Base-by-base conservation (phyloP, 225 moss, liverwort and hornwort genomes). In the Pleurozium schreberi region DNA sequence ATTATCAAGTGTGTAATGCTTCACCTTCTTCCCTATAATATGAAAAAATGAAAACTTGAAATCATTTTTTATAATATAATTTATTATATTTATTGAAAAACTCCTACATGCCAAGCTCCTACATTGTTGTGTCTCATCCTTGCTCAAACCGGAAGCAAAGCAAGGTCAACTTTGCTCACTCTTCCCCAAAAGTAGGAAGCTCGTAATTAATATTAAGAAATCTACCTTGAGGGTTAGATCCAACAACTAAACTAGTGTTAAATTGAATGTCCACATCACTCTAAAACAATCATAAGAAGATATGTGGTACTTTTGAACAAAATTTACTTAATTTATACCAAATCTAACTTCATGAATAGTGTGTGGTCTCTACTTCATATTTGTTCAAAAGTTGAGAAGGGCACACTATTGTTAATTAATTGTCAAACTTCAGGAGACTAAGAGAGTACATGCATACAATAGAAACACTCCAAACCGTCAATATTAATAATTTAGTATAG, bases 81-180 rank as follows among this genome's bases (percentile, higher is more conserved):
- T 28, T 43, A 27, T n/a, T n/a, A 36, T 38, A 38, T 38, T 21
- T 67, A 20, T 67, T 0, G 11, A 7, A 40, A 69, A 23, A 12
- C 22, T 69, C 40, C 23, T 23, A n/a, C 23, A 69, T 69, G 33
- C 12, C 20, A 23, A n/a, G 2, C 23, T 68, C 8, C 40, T 40
- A 69, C 5, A 69, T 21, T 68, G 12, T n/a, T 38, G 67, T 12
- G 6, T 22, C 6, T 67, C 20, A 67, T 68, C 23, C 8, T 69
- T 23, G 8, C 14, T 40, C 14, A n/a, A n/a, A n/a, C n/a, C n/a
- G n/a, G n/a, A n/a, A n/a, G n/a, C n/a, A n/a, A n/a, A 67, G 40
- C 5, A 12, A 3, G 0, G 2, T 40, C 4, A 14, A 4, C 26
- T 3, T 23, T 25, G 8, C 4, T 38, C 7, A 12, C 7, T 6